Evolutionary conservation across 2,329 filamentous ascomycete species (phyloP).

Genomic region (Cladophialophora yegresii): DNA sequence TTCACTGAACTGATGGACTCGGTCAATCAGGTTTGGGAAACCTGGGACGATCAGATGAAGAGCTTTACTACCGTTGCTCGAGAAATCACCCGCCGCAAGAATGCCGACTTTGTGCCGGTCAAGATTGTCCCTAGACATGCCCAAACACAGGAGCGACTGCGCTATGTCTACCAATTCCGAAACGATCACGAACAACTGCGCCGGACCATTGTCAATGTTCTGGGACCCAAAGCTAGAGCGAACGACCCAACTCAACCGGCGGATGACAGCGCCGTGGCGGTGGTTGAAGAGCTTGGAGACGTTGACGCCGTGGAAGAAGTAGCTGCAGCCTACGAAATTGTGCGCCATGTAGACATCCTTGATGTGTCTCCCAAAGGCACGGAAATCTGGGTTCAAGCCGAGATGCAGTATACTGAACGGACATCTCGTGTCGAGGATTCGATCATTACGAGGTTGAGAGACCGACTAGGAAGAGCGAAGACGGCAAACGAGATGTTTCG

Average conservation of each 20-base stretch:
- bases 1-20: slow-evolving; percentile 83
- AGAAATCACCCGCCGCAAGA: slow-evolving; percentile 87
- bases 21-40: slow-evolving; percentile 80
- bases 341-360: slow-evolving; percentile 92
- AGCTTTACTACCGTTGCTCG: slow-evolving; percentile 97
- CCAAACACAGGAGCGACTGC: slow-evolving; percentile 84
- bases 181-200: slow-evolving; percentile 98
- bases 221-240: slow-evolving; percentile 70
- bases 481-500: slow-evolving; percentile 99
- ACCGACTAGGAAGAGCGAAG: slow-evolving; percentile 91
- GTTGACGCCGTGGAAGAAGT: slow-evolving; percentile 97
- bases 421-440: slow-evolving; percentile 98
- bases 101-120: slow-evolving; percentile 98
- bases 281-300: slow-evolving; percentile 93
- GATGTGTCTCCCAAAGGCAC: slow-evolving; percentile 91
- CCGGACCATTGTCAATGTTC: slow-evolving; percentile 93
- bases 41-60: slow-evolving; percentile 95
- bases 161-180: slow-evolving; percentile 91
- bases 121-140: slow-evolving; percentile 88
- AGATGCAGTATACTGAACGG: slow-evolving; percentile 95
- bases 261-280: slow-evolving; percentile 61
- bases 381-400: slow-evolving; percentile 86
- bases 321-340: slow-evolving; percentile 85
- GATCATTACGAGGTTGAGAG: slow-evolving; percentile 90
- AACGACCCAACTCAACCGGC: slow-evolving; percentile 57